phyloP scores from a whole-genome alignment of 1,284 basidiomycete genomes.

The Moniliella sp. region DNA sequence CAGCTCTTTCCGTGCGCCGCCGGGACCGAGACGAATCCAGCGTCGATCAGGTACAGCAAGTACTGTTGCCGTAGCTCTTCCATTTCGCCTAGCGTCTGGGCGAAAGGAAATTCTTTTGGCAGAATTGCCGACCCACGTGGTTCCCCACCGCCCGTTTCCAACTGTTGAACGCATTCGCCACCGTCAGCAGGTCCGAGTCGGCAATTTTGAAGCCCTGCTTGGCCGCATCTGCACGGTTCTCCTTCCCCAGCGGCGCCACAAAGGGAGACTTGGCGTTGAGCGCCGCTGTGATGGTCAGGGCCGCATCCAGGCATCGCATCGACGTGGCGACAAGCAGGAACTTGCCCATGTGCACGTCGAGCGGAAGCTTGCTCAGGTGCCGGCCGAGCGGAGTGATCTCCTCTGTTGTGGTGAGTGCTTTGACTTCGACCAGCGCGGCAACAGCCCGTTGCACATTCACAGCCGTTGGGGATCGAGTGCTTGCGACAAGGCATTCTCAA shows the following conservation, averaged over 20 bases:
- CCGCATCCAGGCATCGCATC: conserved; percentile 78
- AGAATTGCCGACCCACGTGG: conserved; percentile 41
- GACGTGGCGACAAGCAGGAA: conserved; percentile 67
- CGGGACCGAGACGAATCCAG: conserved; percentile 58
- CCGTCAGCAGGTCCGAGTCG: conserved; percentile 85
- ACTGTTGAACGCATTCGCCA: conserved; percentile 68
- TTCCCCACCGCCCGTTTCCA: conserved; percentile 66
- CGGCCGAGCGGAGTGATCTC: conserved; percentile 89
- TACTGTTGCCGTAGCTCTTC: conserved; percentile 90
- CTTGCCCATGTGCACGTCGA: conserved; percentile 88
- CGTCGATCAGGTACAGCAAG: conserved; percentile 56
- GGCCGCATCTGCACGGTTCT: conserved; percentile 64
- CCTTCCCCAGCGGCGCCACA: conserved; percentile 59
- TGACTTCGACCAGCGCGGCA: conserved; percentile 69
- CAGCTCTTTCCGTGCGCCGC: conserved; percentile 49
- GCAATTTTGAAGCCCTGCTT: conserved; percentile 61
- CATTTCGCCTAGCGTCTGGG: conserved; percentile 81
- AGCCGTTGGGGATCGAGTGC: conserved; percentile 74
- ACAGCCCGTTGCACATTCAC: conserved; percentile 81
- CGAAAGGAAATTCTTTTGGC: conserved; percentile 62
- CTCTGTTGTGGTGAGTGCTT: conserved; percentile 61
- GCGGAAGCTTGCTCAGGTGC: conserved; percentile 71
- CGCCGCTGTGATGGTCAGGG: conserved; percentile 72
- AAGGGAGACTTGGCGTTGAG: conserved; percentile 86
- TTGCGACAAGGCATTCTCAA: conserved; percentile 67